Conservation (phyloP, 192 early-diverging fungal species). For the Podochytrium sp. region DNA sequence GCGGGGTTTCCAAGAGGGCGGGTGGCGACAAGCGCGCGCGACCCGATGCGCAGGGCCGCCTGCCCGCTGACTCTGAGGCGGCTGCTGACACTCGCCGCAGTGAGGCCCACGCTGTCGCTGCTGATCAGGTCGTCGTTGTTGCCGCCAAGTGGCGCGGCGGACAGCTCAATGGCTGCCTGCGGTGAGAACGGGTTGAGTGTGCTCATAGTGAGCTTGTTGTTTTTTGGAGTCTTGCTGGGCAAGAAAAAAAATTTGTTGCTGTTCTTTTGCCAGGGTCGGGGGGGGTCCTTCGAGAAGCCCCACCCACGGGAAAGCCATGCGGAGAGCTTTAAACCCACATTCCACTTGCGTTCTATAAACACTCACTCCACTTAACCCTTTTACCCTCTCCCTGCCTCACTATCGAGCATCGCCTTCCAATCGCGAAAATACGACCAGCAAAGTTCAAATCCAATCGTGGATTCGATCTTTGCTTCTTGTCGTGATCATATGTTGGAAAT, state of each 20-base stretch:
- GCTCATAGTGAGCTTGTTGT: not conserved
- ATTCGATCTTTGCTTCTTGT: too few relatives aligned
- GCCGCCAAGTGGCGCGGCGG: conserved; percentile 5
- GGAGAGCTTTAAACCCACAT: too few relatives aligned
- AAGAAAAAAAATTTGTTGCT: not conserved
- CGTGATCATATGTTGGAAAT: too few relatives aligned
- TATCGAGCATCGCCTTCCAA: too few relatives aligned
- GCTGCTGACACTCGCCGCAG: conserved; percentile 11
- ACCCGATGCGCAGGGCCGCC: conserved; percentile 22
- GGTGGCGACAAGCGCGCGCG: not conserved
- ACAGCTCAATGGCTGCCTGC: conserved; percentile 23
- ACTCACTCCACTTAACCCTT: too few relatives aligned
- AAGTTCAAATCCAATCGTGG: too few relatives aligned
- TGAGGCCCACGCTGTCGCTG: too few relatives aligned
- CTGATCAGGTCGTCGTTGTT: too few relatives aligned
- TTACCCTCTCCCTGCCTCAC: too few relatives aligned
- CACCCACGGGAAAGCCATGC: too few relatives aligned
- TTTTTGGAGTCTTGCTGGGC: not conserved
- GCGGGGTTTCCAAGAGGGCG: conserved; percentile 43
- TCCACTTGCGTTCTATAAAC: too few relatives aligned
- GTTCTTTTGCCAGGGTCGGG: not conserved
- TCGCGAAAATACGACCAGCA: too few relatives aligned
- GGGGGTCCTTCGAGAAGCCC: not conserved
- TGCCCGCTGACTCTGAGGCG: conserved; percentile 1
- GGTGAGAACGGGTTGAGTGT: conserved; percentile 42